Evolutionary conservation across 2,329 filamentous ascomycete species (phyloP).

Genomic region (Sporothrix protearum): DNA sequence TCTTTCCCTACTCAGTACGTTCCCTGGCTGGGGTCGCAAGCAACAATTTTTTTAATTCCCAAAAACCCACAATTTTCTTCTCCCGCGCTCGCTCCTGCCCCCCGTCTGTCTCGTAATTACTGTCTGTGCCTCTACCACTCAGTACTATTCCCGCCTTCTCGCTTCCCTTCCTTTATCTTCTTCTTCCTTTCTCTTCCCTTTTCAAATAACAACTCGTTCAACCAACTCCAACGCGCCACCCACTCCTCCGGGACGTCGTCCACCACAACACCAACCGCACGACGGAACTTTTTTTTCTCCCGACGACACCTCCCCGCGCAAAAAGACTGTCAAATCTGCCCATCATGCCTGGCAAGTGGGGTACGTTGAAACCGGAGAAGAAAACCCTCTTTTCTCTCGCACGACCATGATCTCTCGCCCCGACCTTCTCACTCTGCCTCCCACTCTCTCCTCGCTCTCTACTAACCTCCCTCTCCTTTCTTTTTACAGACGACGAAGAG

Average conservation of each 20-base stretch:
- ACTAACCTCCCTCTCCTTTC: constrained; percentile 10
- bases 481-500: constrained; percentile 38
- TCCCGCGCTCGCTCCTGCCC: constrained; percentile 2
- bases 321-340: neutral
- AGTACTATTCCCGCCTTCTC: neutral
- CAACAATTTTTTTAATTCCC: neutral
- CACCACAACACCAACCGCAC: neutral
- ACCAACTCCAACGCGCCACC: neutral
- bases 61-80: neutral
- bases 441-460: neutral
- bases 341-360: constrained; percentile 16
- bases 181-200: neutral
- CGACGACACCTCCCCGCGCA: neutral
- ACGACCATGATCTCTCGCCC: neutral
- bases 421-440: neutral
- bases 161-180: neutral
- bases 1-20: too few species aligned
- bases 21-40: constrained; percentile 5
- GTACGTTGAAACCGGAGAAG: neutral
- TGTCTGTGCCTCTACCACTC: neutral
- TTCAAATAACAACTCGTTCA: neutral
- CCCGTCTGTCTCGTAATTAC: neutral
- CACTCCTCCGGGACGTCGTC: constrained; percentile 9
- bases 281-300: neutral
- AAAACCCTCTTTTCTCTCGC: neutral